phyloP scores from a whole-genome alignment of 2,329 filamentous ascomycete genomes.

The Aureobasidium sp. region DNA sequence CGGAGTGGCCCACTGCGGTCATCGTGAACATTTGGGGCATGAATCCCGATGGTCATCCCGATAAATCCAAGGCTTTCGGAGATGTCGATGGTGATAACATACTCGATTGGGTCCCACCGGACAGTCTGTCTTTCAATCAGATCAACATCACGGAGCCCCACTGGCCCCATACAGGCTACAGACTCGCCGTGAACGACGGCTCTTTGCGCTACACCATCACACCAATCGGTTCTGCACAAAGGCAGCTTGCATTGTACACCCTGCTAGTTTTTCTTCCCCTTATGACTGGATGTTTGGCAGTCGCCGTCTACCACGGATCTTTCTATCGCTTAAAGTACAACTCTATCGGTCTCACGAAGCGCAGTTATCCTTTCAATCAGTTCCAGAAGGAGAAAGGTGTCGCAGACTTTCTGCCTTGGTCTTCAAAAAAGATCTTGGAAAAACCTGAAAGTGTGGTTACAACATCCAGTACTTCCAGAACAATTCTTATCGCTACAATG shows the following conservation, averaged over 20 bases:
- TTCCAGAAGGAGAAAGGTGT: background rate
- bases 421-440: background rate
- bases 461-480: slow-evolving; percentile 31
- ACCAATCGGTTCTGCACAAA: slow-evolving; percentile 47
- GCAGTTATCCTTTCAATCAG: background rate
- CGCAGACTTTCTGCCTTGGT: background rate
- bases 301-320: slow-evolving; percentile 52
- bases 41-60: slow-evolving; percentile 56
- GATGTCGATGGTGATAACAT: slow-evolving; percentile 56
- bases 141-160: slow-evolving; percentile 55
- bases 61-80: slow-evolving; percentile 52
- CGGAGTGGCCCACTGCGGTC: slow-evolving; percentile 55
- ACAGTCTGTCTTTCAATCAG: slow-evolving; percentile 47
- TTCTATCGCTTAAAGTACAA: slow-evolving; percentile 61
- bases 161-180: slow-evolving; percentile 49
- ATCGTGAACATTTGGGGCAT: slow-evolving; percentile 63
- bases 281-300: slow-evolving; percentile 41
- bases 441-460: background rate
- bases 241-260: slow-evolving; percentile 49
- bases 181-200: slow-evolving; percentile 50
- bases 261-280: slow-evolving; percentile 50
- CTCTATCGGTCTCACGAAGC: slow-evolving; percentile 43
- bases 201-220: slow-evolving; percentile 45
- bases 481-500: slow-evolving; percentile 61
- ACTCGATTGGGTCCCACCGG: slow-evolving; percentile 56